Evolutionary conservation across 2,329 filamentous ascomycete species (phyloP).

Genomic region (Pseudomassariella vexata): DNA sequence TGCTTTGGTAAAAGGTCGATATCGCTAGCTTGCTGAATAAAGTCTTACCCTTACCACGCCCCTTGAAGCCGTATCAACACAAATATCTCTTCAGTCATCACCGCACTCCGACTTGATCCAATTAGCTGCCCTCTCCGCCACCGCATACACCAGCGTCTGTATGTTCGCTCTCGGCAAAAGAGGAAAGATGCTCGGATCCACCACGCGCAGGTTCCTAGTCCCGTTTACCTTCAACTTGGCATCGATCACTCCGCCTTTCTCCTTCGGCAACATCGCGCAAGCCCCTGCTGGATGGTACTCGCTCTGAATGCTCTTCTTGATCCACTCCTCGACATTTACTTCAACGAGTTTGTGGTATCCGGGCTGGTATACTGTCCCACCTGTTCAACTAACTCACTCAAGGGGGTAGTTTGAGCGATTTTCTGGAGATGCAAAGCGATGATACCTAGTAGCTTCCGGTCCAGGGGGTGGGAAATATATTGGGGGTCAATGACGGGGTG

Average conservation of each 20-base stretch:
- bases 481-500: neutral
- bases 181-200: neutral
- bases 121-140: slow-evolving; percentile 1
- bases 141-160: neutral
- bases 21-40: no score
- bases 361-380: no score
- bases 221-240: neutral
- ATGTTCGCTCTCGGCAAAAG: neutral
- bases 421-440: neutral
- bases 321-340: no score
- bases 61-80: no score
- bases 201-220: neutral
- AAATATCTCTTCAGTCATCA: no score
- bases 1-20: no score
- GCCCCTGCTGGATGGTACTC: neutral
- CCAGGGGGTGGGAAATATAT: neutral
- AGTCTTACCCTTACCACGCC: no score
- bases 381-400: neutral
- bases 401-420: neutral
- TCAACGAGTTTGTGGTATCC: no score
- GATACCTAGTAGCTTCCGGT: neutral
- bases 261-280: neutral
- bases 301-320: no score
- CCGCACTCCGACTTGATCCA: neutral
- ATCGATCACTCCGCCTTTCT: slow-evolving; percentile 1